A percentile compares a stretch with the other conserved stretches of the same genome.
These are phyloP conservation scores for Globisporangium uncinulatum DNA, from an alignment of 352 stramenopile genomes.

Conservation along the genomic window DNA sequence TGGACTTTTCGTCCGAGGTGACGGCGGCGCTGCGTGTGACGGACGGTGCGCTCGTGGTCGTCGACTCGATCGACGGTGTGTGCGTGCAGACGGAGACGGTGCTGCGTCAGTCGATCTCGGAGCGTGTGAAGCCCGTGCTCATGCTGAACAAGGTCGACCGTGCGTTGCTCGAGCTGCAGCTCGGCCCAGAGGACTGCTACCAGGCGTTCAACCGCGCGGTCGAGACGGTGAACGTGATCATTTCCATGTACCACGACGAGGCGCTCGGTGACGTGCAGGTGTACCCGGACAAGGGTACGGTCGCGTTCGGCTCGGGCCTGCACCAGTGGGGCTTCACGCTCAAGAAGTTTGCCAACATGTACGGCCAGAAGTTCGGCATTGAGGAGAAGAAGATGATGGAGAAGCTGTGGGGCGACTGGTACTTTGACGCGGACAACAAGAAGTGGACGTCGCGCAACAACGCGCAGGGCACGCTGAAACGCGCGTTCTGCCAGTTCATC, in stretches of 20 bases:
- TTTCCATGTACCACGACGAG: slow-evolving; percentile 99
- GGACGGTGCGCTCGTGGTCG: slow-evolving; percentile 98
- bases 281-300: slow-evolving; percentile 97
- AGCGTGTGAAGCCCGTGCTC: slow-evolving; percentile 97
- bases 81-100: slow-evolving; percentile 99
- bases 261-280: slow-evolving; percentile 96
- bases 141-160: slow-evolving; percentile 99
- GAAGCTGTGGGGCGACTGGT: slow-evolving; percentile 99
- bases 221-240: slow-evolving; percentile 99
- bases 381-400: slow-evolving; percentile 99
- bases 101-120: slow-evolving; percentile 96
- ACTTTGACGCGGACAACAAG: slow-evolving; percentile 94
- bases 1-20: slow-evolving; percentile 99
- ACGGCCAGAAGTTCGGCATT: slow-evolving; percentile 98
- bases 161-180: slow-evolving; percentile 97
- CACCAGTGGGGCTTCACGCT: slow-evolving; percentile 99
- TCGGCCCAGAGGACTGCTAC: slow-evolving; percentile 99
- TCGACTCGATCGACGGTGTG: slow-evolving; percentile 99
- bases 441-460: slow-evolving; percentile 97
- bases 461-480: slow-evolving; percentile 90
- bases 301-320: slow-evolving; percentile 98
- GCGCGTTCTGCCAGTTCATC: slow-evolving; percentile 99
- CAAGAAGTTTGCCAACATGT: slow-evolving; percentile 98
- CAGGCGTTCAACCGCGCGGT: slow-evolving; percentile 98
- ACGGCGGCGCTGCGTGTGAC: slow-evolving; percentile 98